Percentiles rank a stretch among this genome's conserved stretches.
These are phyloP conservation scores for Vachellia pachyceras DNA, from an alignment of 306 rosid genomes.

Conservation along the genomic window DNA sequence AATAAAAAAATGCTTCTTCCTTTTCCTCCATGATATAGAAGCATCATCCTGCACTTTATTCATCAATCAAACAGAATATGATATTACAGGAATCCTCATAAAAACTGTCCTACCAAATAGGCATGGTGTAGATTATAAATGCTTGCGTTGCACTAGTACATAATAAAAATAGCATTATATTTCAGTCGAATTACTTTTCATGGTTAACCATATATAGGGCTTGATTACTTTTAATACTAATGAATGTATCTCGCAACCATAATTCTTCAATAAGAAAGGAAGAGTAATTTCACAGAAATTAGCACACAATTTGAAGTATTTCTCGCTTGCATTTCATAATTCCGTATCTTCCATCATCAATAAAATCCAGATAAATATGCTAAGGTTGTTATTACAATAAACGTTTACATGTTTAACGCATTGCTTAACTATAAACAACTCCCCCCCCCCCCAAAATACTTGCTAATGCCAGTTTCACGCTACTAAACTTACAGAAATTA, in stretches of 20 bases:
- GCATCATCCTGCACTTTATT: slow-evolving; percentile 92
- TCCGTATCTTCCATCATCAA: not conserved
- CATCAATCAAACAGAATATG: slow-evolving; percentile 51
- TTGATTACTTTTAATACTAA: not conserved
- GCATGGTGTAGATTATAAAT: not conserved
- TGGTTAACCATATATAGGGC: not conserved
- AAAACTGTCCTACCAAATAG: not conserved
- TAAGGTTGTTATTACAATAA: not conserved
- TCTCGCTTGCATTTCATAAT: not conserved
- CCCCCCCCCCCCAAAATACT: not conserved
- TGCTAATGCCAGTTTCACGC: not conserved
- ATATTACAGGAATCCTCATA: slow-evolving; percentile 33
- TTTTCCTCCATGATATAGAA: slow-evolving; percentile 94
- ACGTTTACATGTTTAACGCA: not conserved
- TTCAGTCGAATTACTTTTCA: slow-evolving; percentile 2
- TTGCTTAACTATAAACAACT: not conserved
- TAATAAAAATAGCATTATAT: not conserved
- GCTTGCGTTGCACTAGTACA: not conserved
- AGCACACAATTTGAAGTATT: not conserved
- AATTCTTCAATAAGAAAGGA: not conserved
- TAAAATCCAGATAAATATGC: not conserved
- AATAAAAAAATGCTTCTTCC: slow-evolving; percentile 96
- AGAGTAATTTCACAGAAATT: not conserved
- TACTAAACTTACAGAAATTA: not conserved
- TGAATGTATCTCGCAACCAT: not conserved